These are phyloP conservation scores for Camptophora hylomeconis DNA, from an alignment of 2,329 filamentous ascomycete genomes.

Conservation along the genomic window DNA sequence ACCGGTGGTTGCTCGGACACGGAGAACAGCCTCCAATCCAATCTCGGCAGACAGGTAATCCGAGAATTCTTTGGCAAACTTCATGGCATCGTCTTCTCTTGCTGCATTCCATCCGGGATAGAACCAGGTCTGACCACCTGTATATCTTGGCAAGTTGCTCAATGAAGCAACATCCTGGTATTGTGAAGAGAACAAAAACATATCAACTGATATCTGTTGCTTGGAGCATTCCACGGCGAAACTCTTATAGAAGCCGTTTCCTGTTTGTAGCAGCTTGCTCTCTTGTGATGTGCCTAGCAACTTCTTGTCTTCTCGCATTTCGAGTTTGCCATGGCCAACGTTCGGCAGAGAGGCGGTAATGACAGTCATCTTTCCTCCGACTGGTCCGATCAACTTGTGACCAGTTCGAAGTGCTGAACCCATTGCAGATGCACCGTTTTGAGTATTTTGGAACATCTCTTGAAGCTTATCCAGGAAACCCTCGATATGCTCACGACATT, in stretches of 20 bases:
- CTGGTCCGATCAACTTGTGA: slow-evolving; percentile 86
- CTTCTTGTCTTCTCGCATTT: slow-evolving; percentile 94
- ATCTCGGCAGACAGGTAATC: slow-evolving; percentile 96
- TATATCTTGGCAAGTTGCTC: slow-evolving; percentile 90
- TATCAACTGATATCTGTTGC: slow-evolving; percentile 95
- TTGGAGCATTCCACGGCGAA: slow-evolving; percentile 98
- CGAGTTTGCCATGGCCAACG: slow-evolving; percentile 74
- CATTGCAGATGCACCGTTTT: slow-evolving; percentile 83
- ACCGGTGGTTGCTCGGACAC: slow-evolving; percentile 87
- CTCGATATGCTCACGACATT: slow-evolving; percentile 84
- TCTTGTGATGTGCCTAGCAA: slow-evolving; percentile 88
- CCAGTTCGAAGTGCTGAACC: slow-evolving; percentile 83
- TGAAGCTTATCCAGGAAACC: slow-evolving; percentile 82
- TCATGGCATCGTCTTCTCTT: slow-evolving; percentile 86
- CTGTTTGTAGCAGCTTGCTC: slow-evolving; percentile 72
- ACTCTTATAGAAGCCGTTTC: slow-evolving; percentile 95
- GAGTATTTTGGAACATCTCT: slow-evolving; percentile 91
- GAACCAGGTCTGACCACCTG: slow-evolving; percentile 95
- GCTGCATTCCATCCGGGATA: slow-evolving; percentile 97
- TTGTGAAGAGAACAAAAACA: slow-evolving; percentile 92
- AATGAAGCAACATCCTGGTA: slow-evolving; percentile 96
- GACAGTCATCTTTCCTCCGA: slow-evolving; percentile 90
- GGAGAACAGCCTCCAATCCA: slow-evolving; percentile 85
- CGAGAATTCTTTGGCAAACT: slow-evolving; percentile 92
- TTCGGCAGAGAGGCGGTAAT: slow-evolving; percentile 84